Evolutionary conservation across 2,329 filamentous ascomycete genomes (phyloP).

Genomic region (Metarhizium humberi): DNA sequence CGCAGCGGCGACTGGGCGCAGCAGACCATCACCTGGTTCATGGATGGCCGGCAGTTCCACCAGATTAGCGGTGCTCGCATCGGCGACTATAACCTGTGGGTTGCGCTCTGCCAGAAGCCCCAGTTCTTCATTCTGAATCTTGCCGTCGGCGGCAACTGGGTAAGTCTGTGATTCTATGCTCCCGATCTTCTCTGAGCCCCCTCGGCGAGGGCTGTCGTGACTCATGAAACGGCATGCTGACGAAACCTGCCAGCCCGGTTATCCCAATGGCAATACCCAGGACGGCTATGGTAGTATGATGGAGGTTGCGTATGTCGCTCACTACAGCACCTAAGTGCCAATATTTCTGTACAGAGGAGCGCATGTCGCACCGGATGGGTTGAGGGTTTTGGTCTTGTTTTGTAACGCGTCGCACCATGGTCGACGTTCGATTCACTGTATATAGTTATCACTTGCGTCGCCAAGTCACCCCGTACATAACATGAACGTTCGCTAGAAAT

Average conservation of each 20-base stretch:
- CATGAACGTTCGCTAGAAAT: not conserved
- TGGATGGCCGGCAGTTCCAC: slow-evolving; percentile 35
- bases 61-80: slow-evolving; percentile 35
- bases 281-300: slow-evolving; percentile 39
- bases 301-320: slow-evolving; percentile 42
- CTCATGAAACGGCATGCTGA: not conserved
- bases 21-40: slow-evolving; percentile 42
- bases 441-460: slow-evolving; percentile 8
- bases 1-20: slow-evolving; percentile 32
- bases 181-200: not conserved
- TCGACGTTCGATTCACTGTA: slow-evolving; percentile 5
- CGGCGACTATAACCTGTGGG: slow-evolving; percentile 37
- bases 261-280: slow-evolving; percentile 34
- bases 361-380: not conserved
- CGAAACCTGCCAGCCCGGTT: slow-evolving; percentile 30
- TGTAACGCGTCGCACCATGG: not conserved
- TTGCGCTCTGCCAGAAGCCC: slow-evolving; percentile 37
- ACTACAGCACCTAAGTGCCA: slow-evolving; percentile 18
- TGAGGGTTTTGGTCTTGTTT: not conserved
- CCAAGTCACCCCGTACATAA: slow-evolving; percentile 3
- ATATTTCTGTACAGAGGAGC: not conserved
- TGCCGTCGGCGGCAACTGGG: slow-evolving; percentile 44
- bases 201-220: not conserved
- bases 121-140: slow-evolving; percentile 46
- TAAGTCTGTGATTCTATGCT: slow-evolving; percentile 20